phyloP scores from a whole-genome alignment of 129 eudicot genomes.

The Rutidosis leptorrhynchoides region DNA sequence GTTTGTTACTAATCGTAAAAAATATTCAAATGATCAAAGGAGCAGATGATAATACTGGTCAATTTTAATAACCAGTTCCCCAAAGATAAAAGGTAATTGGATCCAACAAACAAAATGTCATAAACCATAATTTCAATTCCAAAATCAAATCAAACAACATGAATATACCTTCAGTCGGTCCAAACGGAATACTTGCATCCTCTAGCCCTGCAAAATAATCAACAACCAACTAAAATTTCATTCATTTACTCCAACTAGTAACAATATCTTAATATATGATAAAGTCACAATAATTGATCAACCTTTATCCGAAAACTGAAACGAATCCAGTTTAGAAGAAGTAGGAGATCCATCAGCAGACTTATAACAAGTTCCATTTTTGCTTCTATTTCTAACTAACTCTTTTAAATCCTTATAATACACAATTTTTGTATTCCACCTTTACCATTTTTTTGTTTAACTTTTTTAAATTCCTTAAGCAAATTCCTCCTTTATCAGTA shows the following conservation, averaged over 20 bases:
- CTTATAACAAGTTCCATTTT: conserved; percentile 32
- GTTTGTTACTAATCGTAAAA: conserved; percentile 1
- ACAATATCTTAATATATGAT: not conserved
- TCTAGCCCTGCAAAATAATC: conserved; percentile 58
- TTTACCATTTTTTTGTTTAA: conserved; percentile 32
- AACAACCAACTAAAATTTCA: conserved; percentile 27
- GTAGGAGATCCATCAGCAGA: conserved; percentile 16
- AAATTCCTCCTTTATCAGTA: conserved; percentile 52
- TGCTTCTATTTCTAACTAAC: conserved; percentile 41
- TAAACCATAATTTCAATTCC: conserved; percentile 5
- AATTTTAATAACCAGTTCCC: not conserved
- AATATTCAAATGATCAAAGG: too few species aligned
- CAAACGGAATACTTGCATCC: conserved; percentile 56
- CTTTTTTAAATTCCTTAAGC: conserved; percentile 49
- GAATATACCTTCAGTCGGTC: conserved; percentile 67
- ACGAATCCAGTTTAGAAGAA: conserved; percentile 39
- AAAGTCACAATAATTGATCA: not conserved
- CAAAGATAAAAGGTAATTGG: too few species aligned
- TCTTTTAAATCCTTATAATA: conserved; percentile 49
- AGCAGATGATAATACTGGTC: too few species aligned
- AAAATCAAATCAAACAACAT: conserved; percentile 9
- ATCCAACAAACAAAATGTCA: conserved; percentile 15
- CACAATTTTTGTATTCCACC: conserved; percentile 37
- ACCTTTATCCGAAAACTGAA: conserved; percentile 46
- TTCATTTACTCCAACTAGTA: conserved; percentile 23